Evolutionary conservation across 768 basidiomycete species (phyloP).

Genomic region (Boletus pseudopeckii): DNA sequence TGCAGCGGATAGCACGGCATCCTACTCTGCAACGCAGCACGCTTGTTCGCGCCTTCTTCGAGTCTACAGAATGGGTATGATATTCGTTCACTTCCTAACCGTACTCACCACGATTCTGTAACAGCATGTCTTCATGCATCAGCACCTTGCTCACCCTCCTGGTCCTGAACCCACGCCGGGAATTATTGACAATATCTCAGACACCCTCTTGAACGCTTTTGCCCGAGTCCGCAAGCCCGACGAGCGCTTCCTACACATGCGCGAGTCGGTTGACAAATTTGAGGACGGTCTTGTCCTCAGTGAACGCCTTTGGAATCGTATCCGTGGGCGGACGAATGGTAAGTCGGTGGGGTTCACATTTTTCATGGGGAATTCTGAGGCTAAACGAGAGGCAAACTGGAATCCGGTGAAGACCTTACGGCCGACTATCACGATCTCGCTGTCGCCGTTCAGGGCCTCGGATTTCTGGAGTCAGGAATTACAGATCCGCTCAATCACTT

Average conservation of each 20-base stretch:
- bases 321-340: slow-evolving; percentile 85
- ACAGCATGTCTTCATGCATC: slow-evolving; percentile 96
- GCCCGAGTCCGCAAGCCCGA: slow-evolving; percentile 95
- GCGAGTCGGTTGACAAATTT: slow-evolving; percentile 90
- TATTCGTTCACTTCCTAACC: background rate
- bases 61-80: slow-evolving; percentile 97
- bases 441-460: slow-evolving; percentile 92
- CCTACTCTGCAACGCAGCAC: slow-evolving; percentile 91
- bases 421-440: slow-evolving; percentile 97
- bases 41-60: slow-evolving; percentile 90
- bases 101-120: slow-evolving; percentile 5
- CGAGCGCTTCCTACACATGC: slow-evolving; percentile 90
- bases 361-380: slow-evolving; percentile 57
- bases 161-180: slow-evolving; percentile 75
- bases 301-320: slow-evolving; percentile 77
- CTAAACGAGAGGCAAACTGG: slow-evolving; percentile 81
- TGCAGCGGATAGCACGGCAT: slow-evolving; percentile 88
- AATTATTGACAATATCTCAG: slow-evolving; percentile 92
- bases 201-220: slow-evolving; percentile 95
- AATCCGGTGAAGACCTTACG: slow-evolving; percentile 89
- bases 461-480: slow-evolving; percentile 97
- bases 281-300: slow-evolving; percentile 86
- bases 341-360: slow-evolving; percentile 37
- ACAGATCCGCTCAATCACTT: slow-evolving; percentile 97
- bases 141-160: slow-evolving; percentile 90